These are phyloP conservation scores for Ceratocystis lukuohia DNA, from an alignment of 2,329 filamentous ascomycete genomes.

Conservation along the genomic window DNA sequence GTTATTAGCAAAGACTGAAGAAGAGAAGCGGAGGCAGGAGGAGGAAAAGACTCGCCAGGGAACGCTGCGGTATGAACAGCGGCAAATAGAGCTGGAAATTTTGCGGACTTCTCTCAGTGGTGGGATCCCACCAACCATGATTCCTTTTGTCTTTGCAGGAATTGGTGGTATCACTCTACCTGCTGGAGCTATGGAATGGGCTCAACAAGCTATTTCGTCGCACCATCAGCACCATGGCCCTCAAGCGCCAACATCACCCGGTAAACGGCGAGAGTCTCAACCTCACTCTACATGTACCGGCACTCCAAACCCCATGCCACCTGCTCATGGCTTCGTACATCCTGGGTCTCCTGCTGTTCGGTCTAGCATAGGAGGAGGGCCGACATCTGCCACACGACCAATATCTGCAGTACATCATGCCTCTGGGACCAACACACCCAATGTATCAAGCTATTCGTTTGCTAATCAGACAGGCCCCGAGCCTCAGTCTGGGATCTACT, in stretches of 20 bases:
- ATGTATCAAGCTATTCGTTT: constrained; percentile 11
- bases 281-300: constrained; percentile 35
- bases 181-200: constrained; percentile 51
- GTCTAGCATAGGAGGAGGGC: not conserved
- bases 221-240: constrained; percentile 24
- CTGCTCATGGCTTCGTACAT: constrained; percentile 10
- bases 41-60: constrained; percentile 58
- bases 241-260: constrained; percentile 23
- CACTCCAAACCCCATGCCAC: constrained; percentile 10
- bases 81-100: constrained; percentile 60
- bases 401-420: constrained; percentile 27
- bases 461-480: constrained; percentile 47
- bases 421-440: constrained; percentile 13
- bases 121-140: constrained; percentile 59
- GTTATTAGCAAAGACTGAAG: constrained; percentile 58
- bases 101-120: constrained; percentile 53
- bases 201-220: constrained; percentile 47
- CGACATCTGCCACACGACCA: constrained; percentile 24
- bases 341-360: constrained; percentile 16
- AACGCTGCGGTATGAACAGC: constrained; percentile 53
- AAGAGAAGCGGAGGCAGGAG: constrained; percentile 60
- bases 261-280: constrained; percentile 21
- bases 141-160: constrained; percentile 61
- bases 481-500: constrained; percentile 54
- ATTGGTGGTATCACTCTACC: constrained; percentile 51